Conservation (phyloP, 2,329 filamentous ascomycete genomes). For the Orbilia oligospora region DNA sequence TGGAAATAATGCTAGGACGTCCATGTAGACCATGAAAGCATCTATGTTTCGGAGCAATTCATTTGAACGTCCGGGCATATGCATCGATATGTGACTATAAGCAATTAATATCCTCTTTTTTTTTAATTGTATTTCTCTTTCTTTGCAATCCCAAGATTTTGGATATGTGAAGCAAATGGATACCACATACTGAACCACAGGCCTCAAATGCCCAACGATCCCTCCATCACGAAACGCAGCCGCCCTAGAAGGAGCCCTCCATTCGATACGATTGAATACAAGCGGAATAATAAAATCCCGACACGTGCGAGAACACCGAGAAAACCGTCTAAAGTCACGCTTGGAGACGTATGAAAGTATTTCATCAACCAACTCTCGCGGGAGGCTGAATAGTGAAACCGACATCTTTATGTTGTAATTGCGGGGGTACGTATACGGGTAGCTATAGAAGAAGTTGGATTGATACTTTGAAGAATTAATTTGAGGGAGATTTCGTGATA, state of each 20-base stretch:
- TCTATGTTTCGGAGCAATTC: background rate
- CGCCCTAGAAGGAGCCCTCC: background rate
- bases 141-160: no score
- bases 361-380: conserved; percentile 16
- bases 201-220: conserved; percentile 7
- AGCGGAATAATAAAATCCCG: conserved; percentile 8
- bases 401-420: conserved; percentile 1
- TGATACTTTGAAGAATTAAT: background rate
- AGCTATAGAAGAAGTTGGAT: no score
- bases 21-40: conserved; percentile 6
- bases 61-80: background rate
- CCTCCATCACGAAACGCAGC: conserved; percentile 4
- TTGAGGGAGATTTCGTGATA: background rate
- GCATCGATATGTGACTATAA: conserved; percentile 20
- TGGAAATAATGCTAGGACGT: conserved; percentile 5
- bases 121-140: no score
- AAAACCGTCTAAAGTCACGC: conserved; percentile 15
- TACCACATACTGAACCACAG: conserved; percentile 11
- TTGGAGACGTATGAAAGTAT: conserved; percentile 10
- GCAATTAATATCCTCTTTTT: background rate
- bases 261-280: conserved; percentile 1
- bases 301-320: conserved; percentile 10
- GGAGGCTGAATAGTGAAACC: background rate
- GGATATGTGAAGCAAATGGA: background rate
- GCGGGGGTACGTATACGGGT: no score